phyloP scores from a whole-genome alignment of 2,329 filamentous ascomycete species.

The Fusarium brevicatenulatum region DNA sequence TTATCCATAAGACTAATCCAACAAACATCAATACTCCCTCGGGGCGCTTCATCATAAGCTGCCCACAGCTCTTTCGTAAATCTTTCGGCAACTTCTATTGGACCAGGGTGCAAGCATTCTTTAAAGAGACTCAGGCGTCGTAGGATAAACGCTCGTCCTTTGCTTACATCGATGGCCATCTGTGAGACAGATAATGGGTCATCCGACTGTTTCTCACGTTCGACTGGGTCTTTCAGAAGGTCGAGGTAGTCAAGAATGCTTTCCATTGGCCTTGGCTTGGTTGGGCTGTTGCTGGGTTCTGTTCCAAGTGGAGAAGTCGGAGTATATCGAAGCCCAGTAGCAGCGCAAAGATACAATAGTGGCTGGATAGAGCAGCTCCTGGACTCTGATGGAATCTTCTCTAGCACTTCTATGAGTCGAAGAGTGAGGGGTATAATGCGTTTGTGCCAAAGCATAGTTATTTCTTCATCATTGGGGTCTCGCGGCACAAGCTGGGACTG shows the following conservation, averaged over 20 bases:
- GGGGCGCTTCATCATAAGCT: neutral
- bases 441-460: fast-evolving
- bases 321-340: neutral
- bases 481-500: fast-evolving
- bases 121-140: neutral
- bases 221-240: neutral
- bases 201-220: fast-evolving
- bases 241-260: neutral
- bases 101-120: neutral
- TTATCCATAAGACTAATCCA: neutral
- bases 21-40: neutral
- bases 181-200: neutral
- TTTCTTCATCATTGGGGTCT: fast-evolving
- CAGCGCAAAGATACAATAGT: neutral
- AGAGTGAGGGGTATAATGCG: neutral
- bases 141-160: neutral
- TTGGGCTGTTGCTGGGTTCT: fast-evolving
- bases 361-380: neutral
- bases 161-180: neutral
- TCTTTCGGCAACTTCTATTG: neutral
- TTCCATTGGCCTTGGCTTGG: neutral
- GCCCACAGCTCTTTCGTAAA: neutral
- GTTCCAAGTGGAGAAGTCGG: fast-evolving
- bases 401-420: neutral
- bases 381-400: neutral